Percentiles rank a stretch among this genome's conserved stretches.
These are phyloP conservation scores for Stenogyne calaminthoides DNA, from an alignment of 305 asterid species.

Conservation along the genomic window DNA sequence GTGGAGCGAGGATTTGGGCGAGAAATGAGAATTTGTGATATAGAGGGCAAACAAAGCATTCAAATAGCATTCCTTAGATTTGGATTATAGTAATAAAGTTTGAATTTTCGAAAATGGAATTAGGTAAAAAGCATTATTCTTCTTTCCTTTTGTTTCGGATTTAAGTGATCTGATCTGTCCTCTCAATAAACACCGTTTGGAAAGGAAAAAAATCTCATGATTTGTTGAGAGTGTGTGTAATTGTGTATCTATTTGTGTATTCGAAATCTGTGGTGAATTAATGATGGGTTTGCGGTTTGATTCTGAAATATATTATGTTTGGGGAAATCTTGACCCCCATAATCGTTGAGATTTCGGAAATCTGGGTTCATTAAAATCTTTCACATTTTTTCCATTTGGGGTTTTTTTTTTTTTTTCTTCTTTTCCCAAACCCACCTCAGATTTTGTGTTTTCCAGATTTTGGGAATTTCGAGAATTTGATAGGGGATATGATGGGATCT, in stretches of 20 bases:
- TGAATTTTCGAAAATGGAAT: conserved; percentile 26
- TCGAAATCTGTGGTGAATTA: conserved; percentile 41
- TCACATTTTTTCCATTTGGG: conserved; percentile 52
- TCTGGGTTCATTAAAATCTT: conserved; percentile 49
- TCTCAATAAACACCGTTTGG: conserved; percentile 46
- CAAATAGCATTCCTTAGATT: conserved; percentile 52
- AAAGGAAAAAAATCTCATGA: conserved; percentile 51
- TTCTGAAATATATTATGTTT: conserved; percentile 34
- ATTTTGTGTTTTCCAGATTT: conserved; percentile 43
- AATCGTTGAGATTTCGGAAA: conserved; percentile 50
- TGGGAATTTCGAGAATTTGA: conserved; percentile 42
- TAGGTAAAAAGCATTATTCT: background rate
- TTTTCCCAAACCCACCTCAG: conserved; percentile 37
- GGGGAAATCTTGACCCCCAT: conserved; percentile 50
- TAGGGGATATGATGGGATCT: conserved; percentile 45
- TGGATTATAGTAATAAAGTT: conserved; percentile 30
- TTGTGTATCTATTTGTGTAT: conserved; percentile 11
- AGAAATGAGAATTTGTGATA: conserved; percentile 39
- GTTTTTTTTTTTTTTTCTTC: conserved; percentile 10
- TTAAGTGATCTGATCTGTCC: conserved; percentile 52
- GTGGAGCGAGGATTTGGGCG: conserved; percentile 63
- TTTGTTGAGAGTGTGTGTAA: conserved; percentile 11
- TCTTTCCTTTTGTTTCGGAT: conserved; percentile 28
- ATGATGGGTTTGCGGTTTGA: conserved; percentile 27
- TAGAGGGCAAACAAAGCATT: conserved; percentile 36